phyloP scores from a whole-genome alignment of 2,329 filamentous ascomycete genomes.

The Colletotrichum theobromicola region DNA sequence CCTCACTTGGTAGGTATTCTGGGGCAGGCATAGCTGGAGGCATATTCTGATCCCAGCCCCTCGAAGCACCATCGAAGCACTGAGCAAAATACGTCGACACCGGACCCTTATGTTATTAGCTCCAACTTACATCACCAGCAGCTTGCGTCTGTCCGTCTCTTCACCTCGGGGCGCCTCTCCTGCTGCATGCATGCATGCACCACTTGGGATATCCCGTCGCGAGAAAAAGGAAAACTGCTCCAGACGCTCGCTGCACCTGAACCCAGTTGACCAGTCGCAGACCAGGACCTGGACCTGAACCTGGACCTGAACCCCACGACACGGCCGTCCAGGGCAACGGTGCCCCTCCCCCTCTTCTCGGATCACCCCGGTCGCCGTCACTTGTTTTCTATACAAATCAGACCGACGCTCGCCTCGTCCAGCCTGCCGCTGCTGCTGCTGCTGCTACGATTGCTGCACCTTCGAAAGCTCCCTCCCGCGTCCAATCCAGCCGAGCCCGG shows the following conservation, averaged over 20 bases:
- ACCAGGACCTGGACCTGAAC: not conserved
- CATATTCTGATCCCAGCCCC: too few relatives aligned
- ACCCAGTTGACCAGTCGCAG: not conserved
- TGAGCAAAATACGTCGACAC: not conserved
- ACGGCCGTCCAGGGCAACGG: slow-evolving; percentile 10
- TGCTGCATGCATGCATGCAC: not conserved
- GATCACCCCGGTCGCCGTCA: slow-evolving; percentile 6
- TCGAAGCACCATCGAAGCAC: not conserved
- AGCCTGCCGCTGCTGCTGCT: not conserved
- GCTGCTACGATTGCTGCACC: not conserved
- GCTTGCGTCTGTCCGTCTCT: not conserved
- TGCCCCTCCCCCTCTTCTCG: slow-evolving; percentile 5
- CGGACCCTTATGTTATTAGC: not conserved
- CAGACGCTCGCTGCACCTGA: not conserved
- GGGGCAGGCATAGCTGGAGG: too few relatives aligned
- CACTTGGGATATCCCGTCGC: not conserved
- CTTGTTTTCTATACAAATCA: slow-evolving; percentile 18
- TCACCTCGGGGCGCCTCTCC: not conserved
- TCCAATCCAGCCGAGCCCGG: not conserved
- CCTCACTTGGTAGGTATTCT: not conserved
- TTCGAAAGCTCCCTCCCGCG: not conserved
- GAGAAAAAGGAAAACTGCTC: not conserved
- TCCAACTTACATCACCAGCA: not conserved
- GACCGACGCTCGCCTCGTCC: slow-evolving; percentile 2
- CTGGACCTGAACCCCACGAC: slow-evolving; percentile 1